Conservation (phyloP, 129 eudicot species). For the Centella asiatica region DNA sequence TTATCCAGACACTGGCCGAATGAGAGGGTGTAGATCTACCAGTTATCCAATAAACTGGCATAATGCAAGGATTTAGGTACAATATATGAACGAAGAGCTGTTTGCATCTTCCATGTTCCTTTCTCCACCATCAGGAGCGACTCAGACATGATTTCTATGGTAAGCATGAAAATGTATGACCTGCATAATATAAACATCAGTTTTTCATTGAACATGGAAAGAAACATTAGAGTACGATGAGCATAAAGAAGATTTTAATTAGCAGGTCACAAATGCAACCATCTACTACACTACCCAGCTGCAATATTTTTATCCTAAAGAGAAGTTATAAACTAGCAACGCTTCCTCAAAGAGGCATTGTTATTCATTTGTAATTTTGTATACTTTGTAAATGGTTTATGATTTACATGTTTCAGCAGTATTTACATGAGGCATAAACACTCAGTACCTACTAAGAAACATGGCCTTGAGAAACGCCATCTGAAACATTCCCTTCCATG, state of each 20-base stretch:
- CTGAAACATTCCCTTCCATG: no score
- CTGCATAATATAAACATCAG: conserved; percentile 33
- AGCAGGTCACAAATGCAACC: no score
- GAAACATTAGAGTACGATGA: neutral
- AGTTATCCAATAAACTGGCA: conserved; percentile 37
- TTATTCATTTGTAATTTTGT: no score
- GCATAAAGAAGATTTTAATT: neutral
- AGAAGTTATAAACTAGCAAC: no score
- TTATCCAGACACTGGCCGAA: conserved; percentile 40
- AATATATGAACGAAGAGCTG: conserved; percentile 32
- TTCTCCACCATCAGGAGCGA: conserved; percentile 40
- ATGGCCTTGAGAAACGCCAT: no score
- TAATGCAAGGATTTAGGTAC: conserved; percentile 22
- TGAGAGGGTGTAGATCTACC: conserved; percentile 28
- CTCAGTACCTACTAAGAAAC: no score
- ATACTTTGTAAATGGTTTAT: no score
- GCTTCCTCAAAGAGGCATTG: no score
- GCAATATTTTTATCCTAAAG: no score
- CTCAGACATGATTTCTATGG: conserved; percentile 58
- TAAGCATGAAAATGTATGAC: conserved; percentile 63
- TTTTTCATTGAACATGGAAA: neutral
- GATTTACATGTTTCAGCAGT: no score
- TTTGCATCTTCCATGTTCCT: conserved; percentile 39
- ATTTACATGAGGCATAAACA: no score
- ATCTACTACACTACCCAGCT: no score